phyloP scores from a whole-genome alignment of 2,329 filamentous ascomycete species.

The Raffaelea deltoideospora region DNA sequence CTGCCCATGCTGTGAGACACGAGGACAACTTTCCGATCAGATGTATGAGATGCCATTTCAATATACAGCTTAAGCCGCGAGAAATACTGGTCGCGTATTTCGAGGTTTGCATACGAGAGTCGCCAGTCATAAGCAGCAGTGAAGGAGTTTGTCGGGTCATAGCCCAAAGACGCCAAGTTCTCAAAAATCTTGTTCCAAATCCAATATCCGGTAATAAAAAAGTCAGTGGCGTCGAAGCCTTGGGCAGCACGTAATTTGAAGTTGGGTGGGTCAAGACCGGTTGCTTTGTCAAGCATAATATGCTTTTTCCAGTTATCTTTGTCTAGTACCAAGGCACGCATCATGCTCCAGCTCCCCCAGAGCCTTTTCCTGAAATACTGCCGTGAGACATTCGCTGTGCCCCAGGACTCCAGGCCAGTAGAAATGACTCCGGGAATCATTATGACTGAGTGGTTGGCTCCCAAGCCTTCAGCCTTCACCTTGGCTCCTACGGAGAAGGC shows the following conservation, averaged over 20 bases:
- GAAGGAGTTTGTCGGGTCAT: slow-evolving; percentile 68
- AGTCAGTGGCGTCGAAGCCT: slow-evolving; percentile 94
- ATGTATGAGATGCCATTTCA: slow-evolving; percentile 62
- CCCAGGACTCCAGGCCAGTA: slow-evolving; percentile 92
- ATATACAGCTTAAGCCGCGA: slow-evolving; percentile 80
- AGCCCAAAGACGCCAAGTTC: slow-evolving; percentile 88
- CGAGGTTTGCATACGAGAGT: slow-evolving; percentile 76
- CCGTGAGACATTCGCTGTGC: slow-evolving; percentile 68
- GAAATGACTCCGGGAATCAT: slow-evolving; percentile 98
- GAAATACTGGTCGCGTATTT: slow-evolving; percentile 86
- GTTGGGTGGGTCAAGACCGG: slow-evolving; percentile 77
- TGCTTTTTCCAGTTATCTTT: slow-evolving; percentile 91
- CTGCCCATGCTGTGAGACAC: slow-evolving; percentile 96
- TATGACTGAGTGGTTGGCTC: slow-evolving; percentile 74
- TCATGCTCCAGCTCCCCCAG: slow-evolving; percentile 99
- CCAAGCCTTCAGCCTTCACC: slow-evolving; percentile 63
- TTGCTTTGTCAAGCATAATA: slow-evolving; percentile 88
- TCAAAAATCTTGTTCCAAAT: slow-evolving; percentile 99
- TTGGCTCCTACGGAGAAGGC: slow-evolving; percentile 84
- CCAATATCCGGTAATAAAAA: slow-evolving; percentile 87
- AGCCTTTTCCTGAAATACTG: slow-evolving; percentile 88
- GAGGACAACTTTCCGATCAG: slow-evolving; percentile 66
- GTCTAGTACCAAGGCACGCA: slow-evolving; percentile 83
- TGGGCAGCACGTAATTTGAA: slow-evolving; percentile 88
- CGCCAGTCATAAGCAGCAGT: slow-evolving; percentile 80